Conservation (phyloP, 2,329 filamentous ascomycete species). For the Diaporthe destruens region DNA sequence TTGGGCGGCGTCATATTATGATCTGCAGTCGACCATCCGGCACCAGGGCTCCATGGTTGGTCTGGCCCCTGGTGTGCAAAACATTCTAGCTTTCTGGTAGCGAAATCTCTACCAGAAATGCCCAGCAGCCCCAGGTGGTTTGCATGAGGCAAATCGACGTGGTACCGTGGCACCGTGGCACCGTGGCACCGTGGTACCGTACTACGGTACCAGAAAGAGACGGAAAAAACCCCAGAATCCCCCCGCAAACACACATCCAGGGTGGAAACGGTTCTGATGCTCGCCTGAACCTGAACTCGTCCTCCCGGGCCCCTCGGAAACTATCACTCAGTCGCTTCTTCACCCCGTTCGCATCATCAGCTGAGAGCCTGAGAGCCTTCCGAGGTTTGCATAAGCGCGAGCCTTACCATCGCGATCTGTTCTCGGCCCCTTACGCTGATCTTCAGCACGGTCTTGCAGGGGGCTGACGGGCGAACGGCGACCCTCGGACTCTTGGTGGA, state of each 20-base stretch:
- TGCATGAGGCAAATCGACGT: conserved; percentile 10
- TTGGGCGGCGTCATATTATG: conserved; percentile 16
- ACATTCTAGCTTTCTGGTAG: conserved; percentile 8
- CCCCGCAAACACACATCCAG: not conserved
- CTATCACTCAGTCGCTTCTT: not conserved
- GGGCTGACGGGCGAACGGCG: not conserved
- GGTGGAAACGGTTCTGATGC: conserved; percentile 27
- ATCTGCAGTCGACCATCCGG: conserved; percentile 13
- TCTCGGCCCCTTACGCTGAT: conserved; percentile 12
- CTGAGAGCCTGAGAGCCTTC: not conserved
- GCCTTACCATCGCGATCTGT: not conserved
- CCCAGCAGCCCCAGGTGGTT: not conserved
- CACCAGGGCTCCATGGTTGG: not conserved
- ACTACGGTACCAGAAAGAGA: no score
- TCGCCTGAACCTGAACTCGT: conserved; percentile 17
- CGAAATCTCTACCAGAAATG: conserved; percentile 16
- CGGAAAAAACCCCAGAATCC: not conserved
- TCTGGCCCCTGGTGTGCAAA: not conserved
- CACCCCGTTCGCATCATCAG: not conserved
- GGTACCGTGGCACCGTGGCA: no score
- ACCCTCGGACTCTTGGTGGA: not conserved
- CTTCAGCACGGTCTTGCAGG: not conserved
- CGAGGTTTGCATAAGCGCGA: conserved; percentile 27
- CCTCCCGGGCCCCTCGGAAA: conserved; percentile 20
- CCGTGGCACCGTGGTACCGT: no score